Conservation (phyloP, 176 grass and related monocot genomes). For the Paspalum vaginatum region DNA sequence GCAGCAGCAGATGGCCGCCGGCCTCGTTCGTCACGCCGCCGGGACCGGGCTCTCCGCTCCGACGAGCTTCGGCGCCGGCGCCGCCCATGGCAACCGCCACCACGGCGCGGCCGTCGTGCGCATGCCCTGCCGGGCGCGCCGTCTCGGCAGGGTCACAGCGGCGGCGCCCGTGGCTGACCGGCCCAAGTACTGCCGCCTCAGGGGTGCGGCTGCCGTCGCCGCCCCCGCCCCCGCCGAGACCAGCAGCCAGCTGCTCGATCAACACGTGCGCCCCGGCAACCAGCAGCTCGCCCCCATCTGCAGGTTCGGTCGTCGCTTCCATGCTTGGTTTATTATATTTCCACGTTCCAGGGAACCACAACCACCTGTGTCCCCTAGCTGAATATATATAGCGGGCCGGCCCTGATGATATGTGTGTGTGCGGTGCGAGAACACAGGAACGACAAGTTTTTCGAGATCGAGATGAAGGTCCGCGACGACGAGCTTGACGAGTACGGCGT, state of each 20-base stretch:
- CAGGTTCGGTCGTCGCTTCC: neutral
- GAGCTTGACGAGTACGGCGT: constrained; percentile 81
- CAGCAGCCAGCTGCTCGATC: neutral
- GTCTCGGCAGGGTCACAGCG: neutral
- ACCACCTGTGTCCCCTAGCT: too few species aligned
- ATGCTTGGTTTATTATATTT: neutral
- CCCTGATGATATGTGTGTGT: neutral
- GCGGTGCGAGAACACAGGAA: constrained; percentile 23
- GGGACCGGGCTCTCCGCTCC: neutral
- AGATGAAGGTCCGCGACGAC: constrained; percentile 63
- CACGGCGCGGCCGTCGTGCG: neutral
- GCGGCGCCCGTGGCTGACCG: neutral
- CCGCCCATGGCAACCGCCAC: neutral
- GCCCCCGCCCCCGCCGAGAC: neutral
- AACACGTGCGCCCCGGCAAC: neutral
- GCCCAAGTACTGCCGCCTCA: constrained; percentile 19
- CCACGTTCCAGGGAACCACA: neutral
- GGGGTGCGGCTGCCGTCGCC: neutral
- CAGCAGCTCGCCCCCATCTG: neutral
- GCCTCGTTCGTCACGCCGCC: neutral
- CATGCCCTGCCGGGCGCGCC: neutral
- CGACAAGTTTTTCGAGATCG: constrained; percentile 61
- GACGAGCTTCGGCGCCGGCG: neutral
- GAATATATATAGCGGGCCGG: too few species aligned
- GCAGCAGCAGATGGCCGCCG: neutral